Conservation (phyloP, 2,329 filamentous ascomycete genomes). For the Alternaria arbusti region DNA sequence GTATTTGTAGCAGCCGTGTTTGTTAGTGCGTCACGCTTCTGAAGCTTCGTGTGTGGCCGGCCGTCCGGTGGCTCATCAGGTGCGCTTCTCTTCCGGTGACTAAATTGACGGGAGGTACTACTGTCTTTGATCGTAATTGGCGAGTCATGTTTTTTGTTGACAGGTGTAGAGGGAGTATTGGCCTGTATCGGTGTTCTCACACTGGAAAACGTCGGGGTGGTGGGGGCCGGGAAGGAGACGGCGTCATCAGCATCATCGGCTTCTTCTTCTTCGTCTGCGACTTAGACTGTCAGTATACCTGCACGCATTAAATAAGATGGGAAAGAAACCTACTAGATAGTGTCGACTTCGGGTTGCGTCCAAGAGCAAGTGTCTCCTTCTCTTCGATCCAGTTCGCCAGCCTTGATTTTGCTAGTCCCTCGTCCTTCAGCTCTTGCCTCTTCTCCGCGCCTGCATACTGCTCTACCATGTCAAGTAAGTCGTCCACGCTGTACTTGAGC, state of each 20-base stretch:
- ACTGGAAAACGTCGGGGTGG: neutral
- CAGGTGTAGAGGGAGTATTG: neutral
- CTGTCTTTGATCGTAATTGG: neutral
- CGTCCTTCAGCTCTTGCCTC: conserved; percentile 12
- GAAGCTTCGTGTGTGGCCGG: neutral
- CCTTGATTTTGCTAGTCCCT: conserved; percentile 4
- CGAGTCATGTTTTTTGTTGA: neutral
- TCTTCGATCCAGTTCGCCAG: conserved; percentile 29
- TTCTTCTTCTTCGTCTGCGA: neutral
- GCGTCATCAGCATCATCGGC: neutral
- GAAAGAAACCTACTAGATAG: conserved; percentile 1
- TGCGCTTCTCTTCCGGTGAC: neutral
- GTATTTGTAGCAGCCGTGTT: neutral
- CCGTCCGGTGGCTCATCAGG: neutral
- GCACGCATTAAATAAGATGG: neutral
- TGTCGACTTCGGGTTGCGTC: conserved; percentile 14
- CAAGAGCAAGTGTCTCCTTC: conserved; percentile 26
- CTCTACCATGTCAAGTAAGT: conserved; percentile 18
- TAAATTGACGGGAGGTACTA: neutral
- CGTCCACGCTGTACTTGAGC: conserved; percentile 5
- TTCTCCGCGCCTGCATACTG: conserved; percentile 17
- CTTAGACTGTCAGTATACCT: neutral
- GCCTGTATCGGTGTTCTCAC: neutral
- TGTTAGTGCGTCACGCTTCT: conserved; percentile 2
- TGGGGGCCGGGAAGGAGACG: neutral